Evolutionary conservation across 768 basidiomycete species (phyloP).

Genomic region (Floccularia luteovirens): DNA sequence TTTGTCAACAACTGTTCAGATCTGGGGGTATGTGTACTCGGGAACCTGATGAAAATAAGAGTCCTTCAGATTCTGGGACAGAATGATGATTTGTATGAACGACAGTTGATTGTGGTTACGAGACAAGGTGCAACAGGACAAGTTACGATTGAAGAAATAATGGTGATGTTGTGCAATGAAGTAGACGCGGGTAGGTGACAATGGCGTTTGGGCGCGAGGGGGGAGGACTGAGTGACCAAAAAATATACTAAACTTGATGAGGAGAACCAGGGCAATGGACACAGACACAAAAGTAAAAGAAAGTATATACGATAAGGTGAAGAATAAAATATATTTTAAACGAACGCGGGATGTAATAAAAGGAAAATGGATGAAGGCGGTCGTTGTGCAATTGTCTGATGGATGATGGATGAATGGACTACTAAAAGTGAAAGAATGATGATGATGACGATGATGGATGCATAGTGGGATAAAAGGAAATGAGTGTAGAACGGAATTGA

Average conservation of each 20-base stretch:
- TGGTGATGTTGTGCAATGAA: slow-evolving; percentile 32
- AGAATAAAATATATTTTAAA: slow-evolving; percentile 78
- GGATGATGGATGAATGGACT: slow-evolving; percentile 25
- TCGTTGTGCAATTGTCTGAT: slow-evolving; percentile 23
- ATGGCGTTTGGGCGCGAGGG: background rate
- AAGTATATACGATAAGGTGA: slow-evolving; percentile 64
- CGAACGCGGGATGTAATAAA: slow-evolving; percentile 27
- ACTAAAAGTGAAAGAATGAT: slow-evolving; percentile 38
- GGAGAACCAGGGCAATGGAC: slow-evolving; percentile 22
- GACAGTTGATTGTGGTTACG: slow-evolving; percentile 6
- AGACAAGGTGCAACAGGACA: slow-evolving; percentile 1
- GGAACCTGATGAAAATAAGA: background rate
- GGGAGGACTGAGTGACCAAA: slow-evolving; percentile 19
- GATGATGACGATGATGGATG: slow-evolving; percentile 46
- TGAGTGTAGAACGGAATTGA: slow-evolving; percentile 31
- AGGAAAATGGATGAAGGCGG: slow-evolving; percentile 38
- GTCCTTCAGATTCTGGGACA: slow-evolving; percentile 4
- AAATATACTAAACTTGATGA: slow-evolving; percentile 21
- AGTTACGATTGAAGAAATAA: slow-evolving; percentile 19
- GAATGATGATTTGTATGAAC: slow-evolving; percentile 13
- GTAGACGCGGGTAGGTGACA: slow-evolving; percentile 13
- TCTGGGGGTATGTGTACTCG: background rate
- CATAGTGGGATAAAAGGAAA: slow-evolving; percentile 44
- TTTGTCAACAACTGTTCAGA: no score
- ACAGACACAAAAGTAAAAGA: slow-evolving; percentile 20